Evolutionary conservation across 116 monocot genomes (phyloP).

Genomic region (Papilionanthe hybrid): DNA sequence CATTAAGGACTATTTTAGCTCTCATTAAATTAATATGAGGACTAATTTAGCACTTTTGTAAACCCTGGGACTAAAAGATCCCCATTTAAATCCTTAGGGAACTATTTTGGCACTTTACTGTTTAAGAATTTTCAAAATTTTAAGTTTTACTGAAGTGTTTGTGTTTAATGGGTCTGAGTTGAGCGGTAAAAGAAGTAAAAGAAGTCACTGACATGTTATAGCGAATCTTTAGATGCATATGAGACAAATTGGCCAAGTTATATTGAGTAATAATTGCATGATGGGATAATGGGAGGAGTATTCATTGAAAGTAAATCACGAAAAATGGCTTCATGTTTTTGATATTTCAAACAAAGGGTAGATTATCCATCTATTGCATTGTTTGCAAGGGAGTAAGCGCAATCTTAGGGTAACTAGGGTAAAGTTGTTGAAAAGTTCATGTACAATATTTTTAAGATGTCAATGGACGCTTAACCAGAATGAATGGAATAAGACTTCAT

Average conservation of each 20-base stretch:
- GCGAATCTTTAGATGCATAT: neutral
- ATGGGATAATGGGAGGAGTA: neutral
- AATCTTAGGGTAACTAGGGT: neutral
- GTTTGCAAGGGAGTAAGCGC: neutral
- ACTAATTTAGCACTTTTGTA: too few species aligned
- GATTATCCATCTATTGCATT: neutral
- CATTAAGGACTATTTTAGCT: too few species aligned
- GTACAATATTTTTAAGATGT: neutral
- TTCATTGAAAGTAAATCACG: neutral
- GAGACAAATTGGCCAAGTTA: neutral
- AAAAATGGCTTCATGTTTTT: neutral
- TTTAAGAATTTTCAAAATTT: neutral
- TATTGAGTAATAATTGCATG: neutral
- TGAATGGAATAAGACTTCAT: conserved; percentile 1
- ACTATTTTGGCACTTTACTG: neutral
- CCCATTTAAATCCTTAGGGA: too few species aligned
- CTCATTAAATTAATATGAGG: too few species aligned
- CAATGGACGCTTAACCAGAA: neutral
- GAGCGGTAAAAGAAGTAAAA: neutral
- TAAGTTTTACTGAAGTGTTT: neutral
- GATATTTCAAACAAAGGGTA: neutral
- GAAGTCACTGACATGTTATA: neutral
- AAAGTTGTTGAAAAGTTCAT: neutral
- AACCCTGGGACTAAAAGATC: too few species aligned
- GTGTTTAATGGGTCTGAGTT: neutral